These are phyloP conservation scores for Orychophragmus violaceus DNA, from an alignment of 345 rosid species.

Conservation along the genomic window DNA sequence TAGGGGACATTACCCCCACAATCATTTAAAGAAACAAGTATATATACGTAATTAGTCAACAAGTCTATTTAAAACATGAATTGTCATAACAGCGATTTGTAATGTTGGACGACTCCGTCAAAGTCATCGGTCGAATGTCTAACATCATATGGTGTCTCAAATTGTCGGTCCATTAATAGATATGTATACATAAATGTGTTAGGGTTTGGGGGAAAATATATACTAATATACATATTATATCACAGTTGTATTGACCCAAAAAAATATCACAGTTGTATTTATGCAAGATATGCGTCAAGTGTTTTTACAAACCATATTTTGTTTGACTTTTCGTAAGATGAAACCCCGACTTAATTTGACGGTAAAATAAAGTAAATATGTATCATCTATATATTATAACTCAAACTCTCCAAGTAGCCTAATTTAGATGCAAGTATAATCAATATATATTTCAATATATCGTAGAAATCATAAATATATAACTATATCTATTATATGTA, in stretches of 20 bases:
- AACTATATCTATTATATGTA: neutral
- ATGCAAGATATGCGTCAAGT: neutral
- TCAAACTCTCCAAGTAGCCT: too few species aligned
- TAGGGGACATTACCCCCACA: too few species aligned
- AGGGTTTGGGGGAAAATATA: neutral
- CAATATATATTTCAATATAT: too few species aligned
- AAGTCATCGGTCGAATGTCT: conserved; percentile 7
- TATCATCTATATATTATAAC: neutral
- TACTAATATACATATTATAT: neutral
- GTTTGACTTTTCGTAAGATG: conserved; percentile 2
- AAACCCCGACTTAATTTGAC: neutral
- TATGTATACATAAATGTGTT: neutral
- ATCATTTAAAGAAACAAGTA: too few species aligned
- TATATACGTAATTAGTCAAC: neutral
- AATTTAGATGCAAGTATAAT: too few species aligned
- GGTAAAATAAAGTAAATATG: neutral
- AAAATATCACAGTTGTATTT: neutral
- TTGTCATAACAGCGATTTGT: conserved; percentile 5
- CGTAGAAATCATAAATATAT: too few species aligned
- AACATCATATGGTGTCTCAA: neutral
- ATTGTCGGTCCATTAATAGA: conserved; percentile 12
- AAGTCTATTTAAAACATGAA: neutral
- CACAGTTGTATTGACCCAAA: neutral
- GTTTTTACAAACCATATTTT: neutral
- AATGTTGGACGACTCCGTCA: conserved; percentile 24